These are phyloP conservation scores for Spergularia bocconei DNA, from an alignment of 148 eudicot genomes.

Conservation along the genomic window DNA sequence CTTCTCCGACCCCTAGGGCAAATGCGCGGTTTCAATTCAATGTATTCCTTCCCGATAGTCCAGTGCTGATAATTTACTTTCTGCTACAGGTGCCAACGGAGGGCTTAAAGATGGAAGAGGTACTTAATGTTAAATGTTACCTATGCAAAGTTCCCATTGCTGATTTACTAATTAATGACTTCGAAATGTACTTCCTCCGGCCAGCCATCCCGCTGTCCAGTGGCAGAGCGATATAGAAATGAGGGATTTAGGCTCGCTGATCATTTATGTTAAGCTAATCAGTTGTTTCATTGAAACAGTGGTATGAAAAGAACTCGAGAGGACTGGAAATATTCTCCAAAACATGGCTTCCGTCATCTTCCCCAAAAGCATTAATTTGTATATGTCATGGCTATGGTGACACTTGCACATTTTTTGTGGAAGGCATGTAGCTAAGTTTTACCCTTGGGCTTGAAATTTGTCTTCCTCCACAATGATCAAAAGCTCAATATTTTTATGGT, in stretches of 20 bases:
- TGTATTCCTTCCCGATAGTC: neutral
- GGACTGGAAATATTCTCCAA: conserved; percentile 77
- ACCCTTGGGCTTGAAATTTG: conserved; percentile 7
- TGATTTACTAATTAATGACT: neutral
- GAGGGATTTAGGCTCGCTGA: neutral
- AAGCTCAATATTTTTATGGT: conserved; percentile 23
- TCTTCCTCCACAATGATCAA: conserved; percentile 10
- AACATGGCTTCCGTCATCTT: conserved; percentile 74
- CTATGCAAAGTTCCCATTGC: neutral
- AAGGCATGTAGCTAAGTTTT: conserved; percentile 58
- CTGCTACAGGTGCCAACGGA: conserved; percentile 59
- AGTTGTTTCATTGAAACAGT: conserved; percentile 42
- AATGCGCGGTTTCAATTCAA: neutral
- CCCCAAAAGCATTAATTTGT: conserved; percentile 73
- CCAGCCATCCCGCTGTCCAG: neutral
- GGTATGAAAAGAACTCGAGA: conserved; percentile 71
- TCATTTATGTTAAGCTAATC: conserved; percentile 14
- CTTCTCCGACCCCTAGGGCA: neutral
- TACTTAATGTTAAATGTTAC: conserved; percentile 23
- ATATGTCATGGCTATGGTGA: conserved; percentile 95
- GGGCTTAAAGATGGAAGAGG: conserved; percentile 80
- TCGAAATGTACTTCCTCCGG: neutral
- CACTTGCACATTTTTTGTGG: conserved; percentile 89
- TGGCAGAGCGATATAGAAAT: neutral
- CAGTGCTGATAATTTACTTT: neutral